phyloP scores from a whole-genome alignment of 2,329 filamentous ascomycete species.

The Ophiostoma tasmaniense region DNA sequence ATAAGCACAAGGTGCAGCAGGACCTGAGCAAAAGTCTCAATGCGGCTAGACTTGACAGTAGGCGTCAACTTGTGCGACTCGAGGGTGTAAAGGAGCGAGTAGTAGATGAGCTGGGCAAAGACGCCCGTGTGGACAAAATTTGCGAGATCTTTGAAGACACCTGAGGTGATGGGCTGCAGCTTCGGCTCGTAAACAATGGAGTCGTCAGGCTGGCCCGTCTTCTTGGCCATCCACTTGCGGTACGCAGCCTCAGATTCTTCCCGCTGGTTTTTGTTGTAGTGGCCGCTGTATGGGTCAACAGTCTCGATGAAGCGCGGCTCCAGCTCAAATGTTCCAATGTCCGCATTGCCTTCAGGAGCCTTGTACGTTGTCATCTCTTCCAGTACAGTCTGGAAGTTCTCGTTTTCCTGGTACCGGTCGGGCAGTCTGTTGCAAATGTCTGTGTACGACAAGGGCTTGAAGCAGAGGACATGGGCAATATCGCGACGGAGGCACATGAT shows the following conservation, averaged over 20 bases:
- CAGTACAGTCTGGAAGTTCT: conserved; percentile 77
- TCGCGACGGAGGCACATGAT: conserved; percentile 73
- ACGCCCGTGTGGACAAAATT: conserved; percentile 74
- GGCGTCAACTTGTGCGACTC: conserved; percentile 61
- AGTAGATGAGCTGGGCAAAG: conserved; percentile 85
- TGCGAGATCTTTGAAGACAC: conserved; percentile 68
- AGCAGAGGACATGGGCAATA: conserved; percentile 87
- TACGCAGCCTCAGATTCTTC: conserved; percentile 91
- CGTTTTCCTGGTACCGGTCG: conserved; percentile 81
- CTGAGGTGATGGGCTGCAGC: conserved; percentile 64
- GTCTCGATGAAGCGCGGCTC: conserved; percentile 78
- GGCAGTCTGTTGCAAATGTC: conserved; percentile 80
- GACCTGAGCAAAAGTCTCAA: conserved; percentile 88
- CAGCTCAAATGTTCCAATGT: conserved; percentile 89
- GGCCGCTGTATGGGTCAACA: conserved; percentile 89
- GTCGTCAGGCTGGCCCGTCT: conserved; percentile 67
- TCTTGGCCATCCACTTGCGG: conserved; percentile 77
- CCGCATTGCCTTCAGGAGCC: conserved; percentile 80
- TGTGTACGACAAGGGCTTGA: conserved; percentile 91
- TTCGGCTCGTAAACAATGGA: conserved; percentile 91
- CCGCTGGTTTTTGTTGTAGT: conserved; percentile 93
- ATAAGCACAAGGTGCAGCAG: conserved; percentile 81
- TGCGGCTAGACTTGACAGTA: conserved; percentile 66
- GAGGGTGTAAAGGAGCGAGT: conserved; percentile 73
- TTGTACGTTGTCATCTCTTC: conserved; percentile 85